Conservation (phyloP, 1,284 basidiomycete species). For the Rhodotorula sp. region DNA sequence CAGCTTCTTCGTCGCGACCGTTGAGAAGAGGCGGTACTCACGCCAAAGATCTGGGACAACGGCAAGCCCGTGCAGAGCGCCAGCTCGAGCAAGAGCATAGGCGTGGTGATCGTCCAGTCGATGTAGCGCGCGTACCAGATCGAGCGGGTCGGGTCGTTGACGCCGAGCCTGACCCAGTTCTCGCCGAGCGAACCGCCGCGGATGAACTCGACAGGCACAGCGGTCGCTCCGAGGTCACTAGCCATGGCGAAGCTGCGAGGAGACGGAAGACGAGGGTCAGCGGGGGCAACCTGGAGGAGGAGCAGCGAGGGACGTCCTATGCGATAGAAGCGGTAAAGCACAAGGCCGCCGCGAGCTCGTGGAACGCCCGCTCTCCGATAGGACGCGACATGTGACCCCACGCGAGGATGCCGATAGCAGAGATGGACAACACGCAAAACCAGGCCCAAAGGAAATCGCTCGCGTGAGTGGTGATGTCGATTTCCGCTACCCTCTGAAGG, state of each 20-base stretch:
- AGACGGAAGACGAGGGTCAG: too few relatives aligned
- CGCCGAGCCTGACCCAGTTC: constrained; percentile 42
- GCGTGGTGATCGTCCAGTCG: constrained; percentile 59
- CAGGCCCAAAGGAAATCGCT: constrained; percentile 56
- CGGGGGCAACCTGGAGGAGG: too few relatives aligned
- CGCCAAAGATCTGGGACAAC: constrained; percentile 58
- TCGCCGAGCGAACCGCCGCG: constrained; percentile 41
- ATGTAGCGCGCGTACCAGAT: constrained; percentile 60
- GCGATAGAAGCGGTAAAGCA: constrained; percentile 46
- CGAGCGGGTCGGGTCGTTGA: constrained; percentile 51
- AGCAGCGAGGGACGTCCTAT: constrained; percentile 4
- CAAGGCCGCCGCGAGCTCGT: constrained; percentile 50
- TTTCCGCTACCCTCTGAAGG: too few relatives aligned
- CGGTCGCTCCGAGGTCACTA: constrained; percentile 59
- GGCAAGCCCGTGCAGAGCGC: constrained; percentile 58
- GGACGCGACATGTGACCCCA: constrained; percentile 51
- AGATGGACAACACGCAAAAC: constrained; percentile 47
- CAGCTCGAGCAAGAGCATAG: constrained; percentile 58
- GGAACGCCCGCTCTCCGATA: constrained; percentile 54
- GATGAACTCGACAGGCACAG: constrained; percentile 56
- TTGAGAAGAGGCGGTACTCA: too few relatives aligned
- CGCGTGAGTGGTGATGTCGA: constrained; percentile 49
- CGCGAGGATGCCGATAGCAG: constrained; percentile 44
- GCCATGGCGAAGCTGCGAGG: constrained; percentile 57
- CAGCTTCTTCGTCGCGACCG: too few relatives aligned